Conservation (phyloP, 106 monocot genomes). For the Dendrobium huoshanense region DNA sequence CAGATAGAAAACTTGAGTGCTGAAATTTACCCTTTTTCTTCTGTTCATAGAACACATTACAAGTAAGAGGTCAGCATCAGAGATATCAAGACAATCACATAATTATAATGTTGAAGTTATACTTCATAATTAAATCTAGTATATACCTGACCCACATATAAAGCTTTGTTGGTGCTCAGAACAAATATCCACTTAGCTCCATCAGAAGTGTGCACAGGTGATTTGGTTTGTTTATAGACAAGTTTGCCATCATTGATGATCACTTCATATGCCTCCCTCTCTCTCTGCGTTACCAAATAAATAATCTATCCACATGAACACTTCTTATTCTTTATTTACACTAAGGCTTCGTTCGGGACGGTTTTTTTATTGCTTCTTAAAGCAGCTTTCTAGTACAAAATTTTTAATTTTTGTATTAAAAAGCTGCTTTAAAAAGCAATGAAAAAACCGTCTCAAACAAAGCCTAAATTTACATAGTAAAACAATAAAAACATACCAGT, state of each 20-base stretch:
- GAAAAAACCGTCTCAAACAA: no score
- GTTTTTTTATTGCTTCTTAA: no score
- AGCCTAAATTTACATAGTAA: background rate
- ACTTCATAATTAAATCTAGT: background rate
- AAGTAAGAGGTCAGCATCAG: background rate
- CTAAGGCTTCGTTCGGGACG: no score
- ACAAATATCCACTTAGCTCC: slow-evolving; percentile 90
- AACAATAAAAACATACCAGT: slow-evolving; percentile 29
- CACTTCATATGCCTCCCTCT: slow-evolving; percentile 71
- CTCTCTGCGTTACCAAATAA: slow-evolving; percentile 43
- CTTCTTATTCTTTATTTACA: background rate
- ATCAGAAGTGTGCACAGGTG: slow-evolving; percentile 49
- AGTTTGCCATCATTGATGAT: slow-evolving; percentile 48
- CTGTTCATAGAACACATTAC: slow-evolving; percentile 19
- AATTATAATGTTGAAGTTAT: background rate
- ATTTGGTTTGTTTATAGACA: slow-evolving; percentile 36
- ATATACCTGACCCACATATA: slow-evolving; percentile 72
- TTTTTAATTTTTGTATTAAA: no score
- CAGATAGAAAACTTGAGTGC: slow-evolving; percentile 67
- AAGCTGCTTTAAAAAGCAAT: no score
- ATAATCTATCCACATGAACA: background rate
- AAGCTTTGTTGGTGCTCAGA: slow-evolving; percentile 55
- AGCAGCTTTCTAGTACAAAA: no score
- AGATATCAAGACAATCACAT: background rate
- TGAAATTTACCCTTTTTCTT: slow-evolving; percentile 68